A percentile compares a stretch with the other conserved stretches of the same genome.
Conservation (phyloP, 495 filamentous ascomycete species). For the Lophiotrema nucula region DNA sequence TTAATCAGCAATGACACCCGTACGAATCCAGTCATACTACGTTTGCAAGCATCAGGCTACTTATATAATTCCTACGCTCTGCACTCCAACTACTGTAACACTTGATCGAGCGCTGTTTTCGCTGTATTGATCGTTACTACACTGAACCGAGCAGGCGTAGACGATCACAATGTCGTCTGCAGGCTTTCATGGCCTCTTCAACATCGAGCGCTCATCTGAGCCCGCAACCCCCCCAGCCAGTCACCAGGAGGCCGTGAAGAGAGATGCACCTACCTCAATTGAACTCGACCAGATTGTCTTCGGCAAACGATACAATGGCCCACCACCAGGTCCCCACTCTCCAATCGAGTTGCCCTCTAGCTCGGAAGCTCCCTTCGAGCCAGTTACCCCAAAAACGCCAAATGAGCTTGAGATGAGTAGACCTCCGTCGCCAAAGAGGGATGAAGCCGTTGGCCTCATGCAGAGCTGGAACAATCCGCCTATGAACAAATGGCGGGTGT, state of each 20-base stretch:
- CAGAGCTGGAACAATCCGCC: constrained; percentile 54
- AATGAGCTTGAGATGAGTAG: constrained; percentile 57
- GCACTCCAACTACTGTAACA: no score
- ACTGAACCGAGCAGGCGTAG: no score
- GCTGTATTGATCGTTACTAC: no score
- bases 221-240: constrained; percentile 18
- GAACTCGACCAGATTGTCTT: constrained; percentile 20
- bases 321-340: background rate
- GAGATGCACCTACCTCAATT: constrained; percentile 7
- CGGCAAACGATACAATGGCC: constrained; percentile 21
- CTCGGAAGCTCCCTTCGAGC: constrained; percentile 1
- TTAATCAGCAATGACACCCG: background rate
- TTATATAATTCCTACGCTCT: no score
- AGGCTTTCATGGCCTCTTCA: constrained; percentile 24
- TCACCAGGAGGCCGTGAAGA: constrained; percentile 14
- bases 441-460: constrained; percentile 45
- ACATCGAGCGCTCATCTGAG: constrained; percentile 19
- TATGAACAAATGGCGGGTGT: constrained; percentile 49
- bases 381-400: constrained; percentile 44
- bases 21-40: no score
- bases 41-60: no score
- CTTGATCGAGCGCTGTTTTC: no score
- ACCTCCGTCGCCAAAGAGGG: constrained; percentile 44
- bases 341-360: constrained; percentile 2
- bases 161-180: constrained; percentile 14